Base-by-base conservation (phyloP, 148 eudicot species). In the Fagopyrum esculentum region DNA sequence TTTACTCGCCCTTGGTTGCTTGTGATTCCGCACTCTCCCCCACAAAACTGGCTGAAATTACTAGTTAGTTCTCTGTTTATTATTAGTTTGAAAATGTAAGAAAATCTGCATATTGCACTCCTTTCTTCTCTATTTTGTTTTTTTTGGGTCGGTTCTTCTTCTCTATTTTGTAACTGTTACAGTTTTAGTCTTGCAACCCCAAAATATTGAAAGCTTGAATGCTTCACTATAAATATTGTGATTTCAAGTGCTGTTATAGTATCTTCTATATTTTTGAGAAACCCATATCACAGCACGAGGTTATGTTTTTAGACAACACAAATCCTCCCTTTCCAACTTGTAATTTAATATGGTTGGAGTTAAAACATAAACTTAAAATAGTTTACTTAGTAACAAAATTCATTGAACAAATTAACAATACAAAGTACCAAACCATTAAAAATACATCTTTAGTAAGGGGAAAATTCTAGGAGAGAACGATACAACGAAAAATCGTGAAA, bases 1-100 rank as follows among this genome's bases (percentile, higher is more conserved):
- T 22, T 13, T 60, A 60, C 66, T 22, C 17, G 19, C 45, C 16
- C 9, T 30, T 22, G 11, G 11, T 10, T 7, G 30, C 22, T 59
- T 59, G 35, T 59, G 64, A 59, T 59, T 59, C 29, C 30, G 22
- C 52, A 49, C 12, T 49, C 12, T 35, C 40, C 40, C 40, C 59
- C 59, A n/a, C 59, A 54, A 54, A 16, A 54, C 59, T 3, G 59
- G 59, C 4, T 59, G 64, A 59, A 30, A 17, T 59, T 9, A 22
- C 64, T 29, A 19, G 35, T 66, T 13, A 35, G 47, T 6, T 40
- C 47, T 66, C 46, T 66, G 71, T 66, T 66, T 5, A 66, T 66
- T 40, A 64, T 64, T 66, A 66, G 71, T 43, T 45, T 66, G 71
- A 35, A 66, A 66, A 26, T 61, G 30, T 35, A 61, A 61, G 16